A percentile compares a stretch with the other conserved stretches of the same genome.
phyloP scores from a whole-genome alignment of 1,284 basidiomycete genomes.

The Ceratobasidium sp. region DNA sequence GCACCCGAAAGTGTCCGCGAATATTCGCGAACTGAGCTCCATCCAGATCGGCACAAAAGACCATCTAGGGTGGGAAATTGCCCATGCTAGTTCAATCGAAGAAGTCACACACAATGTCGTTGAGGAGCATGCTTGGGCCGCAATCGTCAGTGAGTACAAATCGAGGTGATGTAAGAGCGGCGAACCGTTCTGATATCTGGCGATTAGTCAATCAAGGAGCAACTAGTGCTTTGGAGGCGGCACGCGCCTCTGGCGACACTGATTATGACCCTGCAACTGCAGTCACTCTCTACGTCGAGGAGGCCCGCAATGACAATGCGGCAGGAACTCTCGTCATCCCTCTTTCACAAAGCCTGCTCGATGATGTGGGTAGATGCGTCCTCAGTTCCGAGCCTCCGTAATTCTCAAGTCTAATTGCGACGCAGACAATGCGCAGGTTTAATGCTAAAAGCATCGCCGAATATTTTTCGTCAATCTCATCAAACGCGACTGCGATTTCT shows the following conservation, averaged over 20 bases:
- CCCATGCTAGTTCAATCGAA: conserved; percentile 42
- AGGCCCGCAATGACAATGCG: conserved; percentile 20
- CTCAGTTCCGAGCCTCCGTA: not conserved
- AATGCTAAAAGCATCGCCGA: conserved; percentile 22
- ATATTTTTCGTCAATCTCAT: conserved; percentile 4
- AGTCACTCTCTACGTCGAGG: conserved; percentile 48
- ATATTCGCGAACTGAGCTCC: conserved; percentile 42
- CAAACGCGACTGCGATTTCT: conserved; percentile 11
- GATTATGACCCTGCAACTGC: conserved; percentile 48
- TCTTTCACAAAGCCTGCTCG: conserved; percentile 6
- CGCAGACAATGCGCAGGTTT: conserved; percentile 20
- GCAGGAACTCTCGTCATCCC: conserved; percentile 7
- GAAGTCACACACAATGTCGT: conserved; percentile 47
- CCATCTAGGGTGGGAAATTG: conserved; percentile 48
- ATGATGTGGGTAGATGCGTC: not conserved
- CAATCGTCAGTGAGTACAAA: conserved; percentile 49
- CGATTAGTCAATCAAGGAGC: conserved; percentile 49
- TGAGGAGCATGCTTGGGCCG: conserved; percentile 49
- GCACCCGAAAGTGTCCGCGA: conserved; percentile 44
- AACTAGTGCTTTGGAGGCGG: conserved; percentile 45
- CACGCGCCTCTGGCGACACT: conserved; percentile 48
- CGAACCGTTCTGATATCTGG: not conserved
- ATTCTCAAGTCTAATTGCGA: not conserved
- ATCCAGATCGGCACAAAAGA: conserved; percentile 39
- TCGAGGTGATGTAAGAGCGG: not conserved